These are phyloP conservation scores for Chrysophaeum taylorii DNA, from an alignment of 352 stramenopile genomes.

Conservation along the genomic window DNA sequence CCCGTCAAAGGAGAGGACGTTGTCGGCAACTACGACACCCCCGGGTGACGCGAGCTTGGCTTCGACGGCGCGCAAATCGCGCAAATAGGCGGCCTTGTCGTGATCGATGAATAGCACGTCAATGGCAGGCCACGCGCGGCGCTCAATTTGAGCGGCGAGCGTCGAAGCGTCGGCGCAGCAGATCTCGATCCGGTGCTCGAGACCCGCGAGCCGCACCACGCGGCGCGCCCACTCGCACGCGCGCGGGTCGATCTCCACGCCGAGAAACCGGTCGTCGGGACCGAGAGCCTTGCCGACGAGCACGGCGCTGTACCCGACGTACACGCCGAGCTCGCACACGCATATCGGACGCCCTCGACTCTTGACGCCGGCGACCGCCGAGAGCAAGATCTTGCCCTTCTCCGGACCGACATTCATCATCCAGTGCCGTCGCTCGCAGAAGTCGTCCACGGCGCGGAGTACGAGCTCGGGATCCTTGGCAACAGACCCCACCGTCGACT, in stretches of 20 bases:
- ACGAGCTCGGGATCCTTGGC: not conserved
- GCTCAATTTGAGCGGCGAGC: too few species aligned
- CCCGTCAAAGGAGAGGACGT: too few species aligned
- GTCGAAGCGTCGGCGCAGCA: too few species aligned
- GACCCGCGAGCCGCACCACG: constrained; percentile 36
- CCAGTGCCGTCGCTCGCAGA: constrained; percentile 10
- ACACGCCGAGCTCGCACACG: constrained; percentile 46
- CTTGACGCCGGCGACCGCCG: constrained; percentile 25
- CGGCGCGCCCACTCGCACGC: constrained; percentile 35
- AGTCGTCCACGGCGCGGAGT: not conserved
- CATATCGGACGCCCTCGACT: constrained; percentile 21
- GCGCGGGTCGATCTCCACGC: constrained; percentile 40
- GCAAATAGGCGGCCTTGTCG: too few species aligned
- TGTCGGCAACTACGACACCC: too few species aligned
- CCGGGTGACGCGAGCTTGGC: too few species aligned
- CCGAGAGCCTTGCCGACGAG: constrained; percentile 30
- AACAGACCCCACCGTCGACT: too few species aligned
- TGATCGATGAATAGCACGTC: too few species aligned
- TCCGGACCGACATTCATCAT: constrained; percentile 30
- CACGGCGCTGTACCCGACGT: constrained; percentile 48
- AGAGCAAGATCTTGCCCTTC: constrained; percentile 35
- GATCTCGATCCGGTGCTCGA: constrained; percentile 34
- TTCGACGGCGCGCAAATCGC: too few species aligned
- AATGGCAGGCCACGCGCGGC: too few species aligned
- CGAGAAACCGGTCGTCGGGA: constrained; percentile 21